phyloP scores from a whole-genome alignment of 495 filamentous ascomycete species.

The Penicillium chermesinum region DNA sequence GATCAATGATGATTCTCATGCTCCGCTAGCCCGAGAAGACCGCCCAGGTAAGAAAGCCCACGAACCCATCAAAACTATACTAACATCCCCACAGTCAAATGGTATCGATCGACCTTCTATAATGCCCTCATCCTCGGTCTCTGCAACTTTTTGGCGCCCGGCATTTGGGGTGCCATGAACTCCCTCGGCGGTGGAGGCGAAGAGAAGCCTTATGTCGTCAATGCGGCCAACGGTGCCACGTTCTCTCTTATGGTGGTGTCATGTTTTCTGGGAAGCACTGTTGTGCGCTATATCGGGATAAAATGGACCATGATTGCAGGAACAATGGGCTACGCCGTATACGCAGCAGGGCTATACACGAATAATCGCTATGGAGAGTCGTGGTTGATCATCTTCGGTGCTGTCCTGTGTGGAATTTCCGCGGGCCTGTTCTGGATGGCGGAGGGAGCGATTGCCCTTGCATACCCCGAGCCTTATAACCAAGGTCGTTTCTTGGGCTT shows the following conservation, averaged over 20 bases:
- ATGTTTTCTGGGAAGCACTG: slow-evolving; percentile 49
- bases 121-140: slow-evolving; percentile 60
- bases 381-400: slow-evolving; percentile 61
- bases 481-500: slow-evolving; percentile 55
- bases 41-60: slow-evolving; percentile 21
- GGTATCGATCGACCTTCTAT: slow-evolving; percentile 59
- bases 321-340: slow-evolving; percentile 61
- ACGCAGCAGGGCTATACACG: slow-evolving; percentile 59
- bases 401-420: slow-evolving; percentile 58
- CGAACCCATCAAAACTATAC: background rate
- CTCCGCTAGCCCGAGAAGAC: slow-evolving; percentile 1
- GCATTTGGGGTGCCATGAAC: slow-evolving; percentile 68
- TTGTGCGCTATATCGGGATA: slow-evolving; percentile 57
- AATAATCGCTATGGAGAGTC: slow-evolving; percentile 60
- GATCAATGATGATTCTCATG: slow-evolving; percentile 1
- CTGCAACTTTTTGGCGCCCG: slow-evolving; percentile 59
- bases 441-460: slow-evolving; percentile 59
- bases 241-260: slow-evolving; percentile 63
- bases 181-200: slow-evolving; percentile 61
- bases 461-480: slow-evolving; percentile 60
- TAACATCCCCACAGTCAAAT: slow-evolving; percentile 43
- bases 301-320: slow-evolving; percentile 61
- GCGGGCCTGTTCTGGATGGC: slow-evolving; percentile 66
- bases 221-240: slow-evolving; percentile 62
- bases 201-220: slow-evolving; percentile 58